Percentiles rank a stretch among this genome's conserved stretches.
Evolutionary conservation across 2,329 filamentous ascomycete genomes (phyloP).

Genomic region (Neodidymelliopsis sp.): DNA sequence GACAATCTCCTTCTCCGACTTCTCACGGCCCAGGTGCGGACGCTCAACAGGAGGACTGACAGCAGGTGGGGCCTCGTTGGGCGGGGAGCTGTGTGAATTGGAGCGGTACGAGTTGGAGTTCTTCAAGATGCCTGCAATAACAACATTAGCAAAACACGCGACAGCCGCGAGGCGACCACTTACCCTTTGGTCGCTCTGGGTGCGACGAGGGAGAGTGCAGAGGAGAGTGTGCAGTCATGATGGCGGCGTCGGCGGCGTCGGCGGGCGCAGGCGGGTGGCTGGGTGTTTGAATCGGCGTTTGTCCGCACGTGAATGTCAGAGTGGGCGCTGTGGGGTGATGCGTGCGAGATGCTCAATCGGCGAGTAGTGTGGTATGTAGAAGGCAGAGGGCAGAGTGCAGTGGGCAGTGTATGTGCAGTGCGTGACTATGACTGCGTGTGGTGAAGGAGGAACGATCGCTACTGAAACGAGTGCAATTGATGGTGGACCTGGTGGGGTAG

Average conservation of each 20-base stretch:
- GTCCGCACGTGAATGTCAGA: slow-evolving; percentile 24
- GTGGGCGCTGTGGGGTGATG: slow-evolving; percentile 10
- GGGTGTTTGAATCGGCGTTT: slow-evolving; percentile 10
- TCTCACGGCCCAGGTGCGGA: slow-evolving; percentile 57
- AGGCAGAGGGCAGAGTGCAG: background rate
- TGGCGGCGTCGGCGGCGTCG: slow-evolving; percentile 18
- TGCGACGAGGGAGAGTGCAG: slow-evolving; percentile 46
- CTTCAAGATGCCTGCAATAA: slow-evolving; percentile 82
- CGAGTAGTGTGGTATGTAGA: no score
- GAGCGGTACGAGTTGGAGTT: slow-evolving; percentile 74
- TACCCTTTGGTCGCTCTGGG: slow-evolving; percentile 56
- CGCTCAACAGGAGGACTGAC: slow-evolving; percentile 45
- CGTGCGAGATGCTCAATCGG: slow-evolving; percentile 4
- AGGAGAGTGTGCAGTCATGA: slow-evolving; percentile 48
- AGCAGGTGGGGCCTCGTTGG: slow-evolving; percentile 46
- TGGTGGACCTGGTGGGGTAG: slow-evolving; percentile 14
- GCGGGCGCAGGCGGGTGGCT: no score
- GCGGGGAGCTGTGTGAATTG: slow-evolving; percentile 54
- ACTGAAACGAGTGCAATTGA: slow-evolving; percentile 15
- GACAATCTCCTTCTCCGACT: slow-evolving; percentile 85
- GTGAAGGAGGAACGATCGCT: slow-evolving; percentile 9
- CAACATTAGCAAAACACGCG: slow-evolving; percentile 19
- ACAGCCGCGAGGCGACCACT: slow-evolving; percentile 7
- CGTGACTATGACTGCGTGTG: slow-evolving; percentile 5
- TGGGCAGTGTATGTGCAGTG: background rate